Evolutionary conservation across 371 early-diverging fungal genomes (phyloP), one percentile per base, ranked within the genome.

Genomic region (Vairimorpha ceranae): DNA sequence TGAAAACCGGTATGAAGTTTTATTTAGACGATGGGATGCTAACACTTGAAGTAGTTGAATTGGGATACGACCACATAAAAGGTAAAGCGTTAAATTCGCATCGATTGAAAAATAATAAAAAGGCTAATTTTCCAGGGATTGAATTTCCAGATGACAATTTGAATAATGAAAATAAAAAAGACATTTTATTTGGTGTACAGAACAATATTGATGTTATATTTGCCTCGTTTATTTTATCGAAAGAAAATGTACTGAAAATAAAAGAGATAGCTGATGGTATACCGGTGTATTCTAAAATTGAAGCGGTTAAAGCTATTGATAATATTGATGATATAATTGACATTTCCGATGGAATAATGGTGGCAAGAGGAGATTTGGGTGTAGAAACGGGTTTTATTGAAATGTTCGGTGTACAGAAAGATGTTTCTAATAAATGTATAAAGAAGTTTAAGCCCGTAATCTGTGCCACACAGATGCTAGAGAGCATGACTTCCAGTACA

Each of bases 391-490:
- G 94, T 25, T 86, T 90, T 35, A 89, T 90, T 67, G 87, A 90
- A 69, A 91, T 92, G 17, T 92, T 91, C 79, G 86, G 92, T 77
- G 91, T 91, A 51, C 95, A 95, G 83, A 94, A 95, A 85, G 90
- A 89, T 89, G 94, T 97, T 88, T 90, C 91, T 59, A 87, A 91
- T 59, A 89, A 90, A 82, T 93, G 93, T 85, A 93, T 92, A 79
- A 77, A 89, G 54, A 90, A 88, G 43, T 92, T 93, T 32, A 96
- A 95, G 86, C 95, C 94, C 60, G 92, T 93, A 65, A 92, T 96
- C 52, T 83, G 83, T 35, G 96, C 97, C 45, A 97, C 97, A 54
- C 96, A 97, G 85, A 95, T 97, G 97, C 84, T 97, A 51, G 95
- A 96, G 82, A 92, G 92, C 48, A 95, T 96, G 96, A 93, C 90